Conservation (phyloP, 148 eudicot genomes). For the Dianthus caryophyllus region DNA sequence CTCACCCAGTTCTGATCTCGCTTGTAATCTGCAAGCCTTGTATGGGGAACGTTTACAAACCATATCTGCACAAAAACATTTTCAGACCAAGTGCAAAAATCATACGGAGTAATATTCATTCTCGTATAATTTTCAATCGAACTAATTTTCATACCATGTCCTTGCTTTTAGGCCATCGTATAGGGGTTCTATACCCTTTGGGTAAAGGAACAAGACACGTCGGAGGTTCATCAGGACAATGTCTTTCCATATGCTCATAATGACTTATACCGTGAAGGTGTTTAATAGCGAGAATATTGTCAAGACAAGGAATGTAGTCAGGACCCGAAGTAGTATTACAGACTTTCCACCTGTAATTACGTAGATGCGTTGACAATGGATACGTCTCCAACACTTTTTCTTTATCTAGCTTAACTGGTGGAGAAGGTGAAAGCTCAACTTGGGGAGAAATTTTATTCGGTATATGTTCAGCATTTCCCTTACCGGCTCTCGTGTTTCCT, state of each 20-base stretch:
- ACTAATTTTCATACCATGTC: slow-evolving; percentile 44
- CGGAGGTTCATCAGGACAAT: slow-evolving; percentile 65
- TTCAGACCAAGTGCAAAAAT: slow-evolving; percentile 8
- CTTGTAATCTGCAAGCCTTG: slow-evolving; percentile 54
- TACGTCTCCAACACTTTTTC: slow-evolving; percentile 35
- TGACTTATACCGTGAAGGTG: slow-evolving; percentile 44
- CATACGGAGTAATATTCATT: no score
- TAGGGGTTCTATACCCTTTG: slow-evolving; percentile 51
- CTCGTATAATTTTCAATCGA: background rate
- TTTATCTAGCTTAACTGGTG: slow-evolving; percentile 35
- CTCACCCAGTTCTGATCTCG: slow-evolving; percentile 65
- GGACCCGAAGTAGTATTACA: slow-evolving; percentile 71
- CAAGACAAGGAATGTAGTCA: slow-evolving; percentile 80
- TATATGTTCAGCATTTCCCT: slow-evolving; percentile 21
- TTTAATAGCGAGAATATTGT: slow-evolving; percentile 48
- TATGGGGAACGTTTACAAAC: slow-evolving; percentile 61
- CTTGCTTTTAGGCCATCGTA: slow-evolving; percentile 71
- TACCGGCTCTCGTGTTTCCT: slow-evolving; percentile 7
- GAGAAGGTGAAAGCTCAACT: slow-evolving; percentile 40
- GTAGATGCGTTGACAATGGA: slow-evolving; percentile 7
- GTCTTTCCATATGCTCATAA: slow-evolving; percentile 71
- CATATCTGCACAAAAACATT: slow-evolving; percentile 44
- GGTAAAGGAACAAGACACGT: slow-evolving; percentile 63
- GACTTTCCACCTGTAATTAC: slow-evolving; percentile 42
- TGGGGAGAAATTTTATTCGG: no score